phyloP scores from a whole-genome alignment of 75 land plant species.

The Cryptomeria japonica region DNA sequence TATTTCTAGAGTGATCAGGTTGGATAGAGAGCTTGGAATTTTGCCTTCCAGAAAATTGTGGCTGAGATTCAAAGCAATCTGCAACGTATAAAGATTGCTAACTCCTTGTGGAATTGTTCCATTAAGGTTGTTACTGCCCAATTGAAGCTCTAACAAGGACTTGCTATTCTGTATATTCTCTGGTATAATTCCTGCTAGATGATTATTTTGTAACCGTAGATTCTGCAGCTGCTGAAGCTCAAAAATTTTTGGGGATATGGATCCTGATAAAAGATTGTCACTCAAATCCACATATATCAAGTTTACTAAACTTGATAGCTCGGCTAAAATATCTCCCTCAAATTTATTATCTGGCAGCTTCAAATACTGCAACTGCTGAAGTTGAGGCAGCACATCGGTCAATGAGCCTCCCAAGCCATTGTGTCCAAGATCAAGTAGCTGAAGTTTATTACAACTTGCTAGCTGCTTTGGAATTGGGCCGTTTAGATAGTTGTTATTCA shows the following conservation, averaged over 20 bases:
- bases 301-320: neutral
- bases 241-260: conserved; percentile 27
- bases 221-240: conserved; percentile 19
- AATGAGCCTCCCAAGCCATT: conserved; percentile 27
- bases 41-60: neutral
- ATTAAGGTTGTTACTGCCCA: conserved; percentile 41
- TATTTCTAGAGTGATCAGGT: neutral
- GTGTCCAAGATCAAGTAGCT: conserved; percentile 21
- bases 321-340: neutral
- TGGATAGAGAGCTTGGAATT: neutral
- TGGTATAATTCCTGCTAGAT: conserved; percentile 39
- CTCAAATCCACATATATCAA: conserved; percentile 24
- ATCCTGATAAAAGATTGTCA: conserved; percentile 27
- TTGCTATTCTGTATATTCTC: neutral
- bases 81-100: neutral
- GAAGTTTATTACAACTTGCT: conserved; percentile 13
- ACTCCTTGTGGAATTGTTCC: neutral
- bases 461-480: neutral
- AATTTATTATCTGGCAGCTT: neutral
- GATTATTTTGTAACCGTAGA: conserved; percentile 29
- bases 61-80: conserved; percentile 16
- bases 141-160: conserved; percentile 37
- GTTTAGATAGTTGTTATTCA: conserved; percentile 9
- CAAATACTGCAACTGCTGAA: neutral
- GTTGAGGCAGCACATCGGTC: conserved; percentile 4